Percentiles rank a stretch among this genome's conserved stretches.
Evolutionary conservation across 768 basidiomycete species (phyloP).

Genomic region (Tephrocybe rancida): DNA sequence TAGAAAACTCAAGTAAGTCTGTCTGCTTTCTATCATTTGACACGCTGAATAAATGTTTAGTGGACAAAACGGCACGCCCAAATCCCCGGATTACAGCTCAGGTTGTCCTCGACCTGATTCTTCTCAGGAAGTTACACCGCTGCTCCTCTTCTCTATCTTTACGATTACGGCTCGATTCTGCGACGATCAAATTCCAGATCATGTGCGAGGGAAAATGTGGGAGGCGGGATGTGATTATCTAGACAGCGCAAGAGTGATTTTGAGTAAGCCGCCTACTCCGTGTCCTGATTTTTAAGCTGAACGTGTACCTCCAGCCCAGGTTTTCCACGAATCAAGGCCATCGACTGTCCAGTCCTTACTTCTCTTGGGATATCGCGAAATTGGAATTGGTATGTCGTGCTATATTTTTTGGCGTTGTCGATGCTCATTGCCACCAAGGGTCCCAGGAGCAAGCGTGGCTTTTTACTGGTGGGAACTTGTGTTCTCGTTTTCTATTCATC

Average conservation of each 20-base stretch:
- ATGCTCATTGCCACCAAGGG: conserved; percentile 32
- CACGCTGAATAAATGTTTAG: not conserved
- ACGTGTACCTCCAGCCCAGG: conserved; percentile 43
- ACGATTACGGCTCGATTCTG: conserved; percentile 78
- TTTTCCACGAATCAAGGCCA: conserved; percentile 67
- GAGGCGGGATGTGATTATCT: conserved; percentile 70
- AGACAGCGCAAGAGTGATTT: conserved; percentile 58
- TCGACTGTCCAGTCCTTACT: conserved; percentile 83
- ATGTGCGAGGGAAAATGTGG: conserved; percentile 62
- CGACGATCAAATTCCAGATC: conserved; percentile 48
- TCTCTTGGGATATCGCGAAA: conserved; percentile 80
- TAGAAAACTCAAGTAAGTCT: conserved; percentile 22
- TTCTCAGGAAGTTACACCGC: conserved; percentile 64
- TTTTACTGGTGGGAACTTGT: conserved; percentile 71
- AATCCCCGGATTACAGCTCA: conserved; percentile 29
- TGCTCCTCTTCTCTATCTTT: conserved; percentile 81
- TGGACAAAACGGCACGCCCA: conserved; percentile 13
- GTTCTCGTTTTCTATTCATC: too few relatives aligned
- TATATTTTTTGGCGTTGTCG: not conserved
- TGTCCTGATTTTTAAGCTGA: not conserved
- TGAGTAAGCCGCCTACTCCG: conserved; percentile 47
- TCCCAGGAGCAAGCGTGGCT: conserved; percentile 87
- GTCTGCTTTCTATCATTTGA: not conserved
- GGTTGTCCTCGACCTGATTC: conserved; percentile 48
- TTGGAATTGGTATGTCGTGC: conserved; percentile 61